Percentiles rank a stretch among this genome's conserved stretches.
Evolutionary conservation across 768 basidiomycete genomes (phyloP).

Genomic region (Lentinus brumalis): DNA sequence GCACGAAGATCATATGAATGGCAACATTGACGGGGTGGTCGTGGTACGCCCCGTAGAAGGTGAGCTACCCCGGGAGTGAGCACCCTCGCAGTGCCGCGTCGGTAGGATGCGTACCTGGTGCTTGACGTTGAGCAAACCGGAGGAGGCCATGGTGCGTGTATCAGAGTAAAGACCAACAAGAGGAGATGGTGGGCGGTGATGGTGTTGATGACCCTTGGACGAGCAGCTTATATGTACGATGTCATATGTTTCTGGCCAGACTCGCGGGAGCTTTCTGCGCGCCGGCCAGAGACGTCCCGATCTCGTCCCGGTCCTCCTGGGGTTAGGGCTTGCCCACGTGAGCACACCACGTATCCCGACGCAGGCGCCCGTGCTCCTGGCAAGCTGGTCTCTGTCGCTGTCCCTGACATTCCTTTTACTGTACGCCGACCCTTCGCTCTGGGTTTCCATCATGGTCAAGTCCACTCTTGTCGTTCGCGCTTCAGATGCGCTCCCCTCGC

Average conservation of each 20-base stretch:
- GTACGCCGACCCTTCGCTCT: background rate
- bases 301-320: background rate
- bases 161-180: background rate
- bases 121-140: constrained; percentile 61
- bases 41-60: constrained; percentile 95
- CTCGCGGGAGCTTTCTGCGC: background rate
- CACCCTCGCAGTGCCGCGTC: background rate
- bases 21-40: constrained; percentile 77
- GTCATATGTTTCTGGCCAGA: too few species aligned
- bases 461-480: constrained; percentile 87
- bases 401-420: background rate
- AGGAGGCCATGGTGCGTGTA: constrained; percentile 33
- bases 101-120: constrained; percentile 53
- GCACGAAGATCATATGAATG: constrained; percentile 87
- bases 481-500: constrained; percentile 85
- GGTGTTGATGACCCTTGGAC: too few species aligned
- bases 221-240: too few species aligned
- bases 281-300: background rate
- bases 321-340: constrained; percentile 14
- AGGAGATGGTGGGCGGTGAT: too few species aligned
- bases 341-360: constrained; percentile 14
- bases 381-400: background rate
- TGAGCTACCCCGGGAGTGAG: constrained; percentile 51
- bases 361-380: constrained; percentile 3
- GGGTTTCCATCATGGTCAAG: constrained; percentile 63